phyloP scores from a whole-genome alignment of 148 eudicot genomes.

The Arbutus unedo region DNA sequence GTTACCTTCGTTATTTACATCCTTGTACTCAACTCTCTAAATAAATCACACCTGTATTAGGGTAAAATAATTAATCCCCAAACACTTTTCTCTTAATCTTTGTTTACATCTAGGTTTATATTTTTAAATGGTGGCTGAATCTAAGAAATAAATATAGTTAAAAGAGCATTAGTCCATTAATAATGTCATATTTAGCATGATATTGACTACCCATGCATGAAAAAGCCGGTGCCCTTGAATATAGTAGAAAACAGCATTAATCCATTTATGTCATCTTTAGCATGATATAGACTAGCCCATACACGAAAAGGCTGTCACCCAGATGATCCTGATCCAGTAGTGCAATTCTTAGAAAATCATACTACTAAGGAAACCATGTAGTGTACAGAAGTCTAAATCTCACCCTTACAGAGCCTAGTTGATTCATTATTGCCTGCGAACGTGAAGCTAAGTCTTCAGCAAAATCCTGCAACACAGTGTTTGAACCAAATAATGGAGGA shows the following conservation, averaged over 20 bases:
- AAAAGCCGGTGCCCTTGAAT: neutral
- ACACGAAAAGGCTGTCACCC: neutral
- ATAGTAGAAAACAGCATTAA: neutral
- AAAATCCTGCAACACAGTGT: conserved; percentile 62
- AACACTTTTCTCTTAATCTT: no score
- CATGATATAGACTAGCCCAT: neutral
- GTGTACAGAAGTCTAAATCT: conserved; percentile 22
- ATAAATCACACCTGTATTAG: no score
- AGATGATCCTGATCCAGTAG: neutral
- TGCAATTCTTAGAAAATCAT: neutral
- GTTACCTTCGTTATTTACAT: no score
- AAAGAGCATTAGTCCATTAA: neutral
- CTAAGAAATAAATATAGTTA: neutral
- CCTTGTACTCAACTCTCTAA: no score
- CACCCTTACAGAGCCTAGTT: conserved; percentile 58
- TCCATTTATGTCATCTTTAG: neutral
- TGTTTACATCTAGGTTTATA: neutral
- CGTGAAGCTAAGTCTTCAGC: conserved; percentile 67
- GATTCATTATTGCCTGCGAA: conserved; percentile 53
- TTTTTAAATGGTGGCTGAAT: neutral
- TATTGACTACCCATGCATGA: neutral
- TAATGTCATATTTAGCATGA: neutral
- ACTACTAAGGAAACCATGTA: neutral
- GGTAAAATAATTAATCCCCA: no score
- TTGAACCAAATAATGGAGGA: conserved; percentile 18